Base-by-base conservation (phyloP, 2,329 filamentous ascomycete species). In the Fusarium solani-melongenae region DNA sequence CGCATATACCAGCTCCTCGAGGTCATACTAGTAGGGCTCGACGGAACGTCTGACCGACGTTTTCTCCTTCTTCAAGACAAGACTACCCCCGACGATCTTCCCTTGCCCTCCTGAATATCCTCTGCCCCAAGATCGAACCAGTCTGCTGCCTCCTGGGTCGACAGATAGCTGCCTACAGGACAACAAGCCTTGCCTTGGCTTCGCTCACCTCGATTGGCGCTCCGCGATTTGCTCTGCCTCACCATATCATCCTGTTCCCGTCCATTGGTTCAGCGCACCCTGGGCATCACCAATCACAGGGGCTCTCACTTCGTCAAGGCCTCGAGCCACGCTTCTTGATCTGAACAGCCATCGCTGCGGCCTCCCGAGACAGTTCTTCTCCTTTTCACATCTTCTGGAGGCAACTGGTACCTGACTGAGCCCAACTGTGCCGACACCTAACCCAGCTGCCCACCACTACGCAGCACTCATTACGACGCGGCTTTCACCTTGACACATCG, bases 201-300 rank as follows among this genome's bases (percentile, higher is more conserved):
- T 78, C 69, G 72, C 79, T 76, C 70, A 72, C 64, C 70, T 71
- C 77, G 71, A 73, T 79, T 80, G 78, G 79, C 79, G 76, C 79
- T 76, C 74, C 75, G 72, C 69, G 63, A 64, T 69, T 72, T 72
- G 67, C 77, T 80, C 76, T 81, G 78, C 79, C 79, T 82, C 79
- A 79, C 79, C 72, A 76, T 71, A 79, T 78, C 76, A 75, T 77
- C 75, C 75, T 77, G 79, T 81, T 74, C 74, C 71, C 73, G 71
- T 75, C 70, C 72, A 82, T 82, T 83, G 81, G 81, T 79, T 75
- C 71, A 76, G 65, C 72, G 73, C 70, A 72, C 71, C 79, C 77
- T 74, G 68, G 73, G 67, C 64, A 77, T 75, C 76, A 76, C 81
- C 81, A 83, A 83, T 82, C 80, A 82, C 74, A 79, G 73, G 69